phyloP scores from a whole-genome alignment of 345 rosid species.

The Adansonia digitata region DNA sequence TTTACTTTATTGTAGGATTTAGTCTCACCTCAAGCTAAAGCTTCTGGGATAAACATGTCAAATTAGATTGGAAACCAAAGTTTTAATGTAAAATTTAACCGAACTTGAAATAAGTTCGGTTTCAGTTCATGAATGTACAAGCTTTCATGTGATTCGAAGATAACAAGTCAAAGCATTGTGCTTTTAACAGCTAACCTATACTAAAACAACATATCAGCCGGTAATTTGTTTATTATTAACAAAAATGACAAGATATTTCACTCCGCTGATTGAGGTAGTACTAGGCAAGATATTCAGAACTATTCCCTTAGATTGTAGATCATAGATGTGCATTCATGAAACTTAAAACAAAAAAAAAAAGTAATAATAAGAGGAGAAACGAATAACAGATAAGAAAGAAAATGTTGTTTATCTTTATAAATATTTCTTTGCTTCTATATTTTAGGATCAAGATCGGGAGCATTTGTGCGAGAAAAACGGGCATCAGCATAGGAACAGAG shows the following conservation, averaged over 20 bases:
- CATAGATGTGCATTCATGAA: no score
- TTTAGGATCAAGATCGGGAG: slow-evolving; percentile 54
- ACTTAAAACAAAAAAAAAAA: no score
- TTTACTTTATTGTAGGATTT: not conserved
- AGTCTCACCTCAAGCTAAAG: not conserved
- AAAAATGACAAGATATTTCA: not conserved
- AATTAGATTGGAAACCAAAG: not conserved
- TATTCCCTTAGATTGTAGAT: not conserved
- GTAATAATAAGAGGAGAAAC: no score
- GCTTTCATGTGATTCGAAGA: not conserved
- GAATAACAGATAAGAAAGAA: no score
- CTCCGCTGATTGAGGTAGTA: not conserved
- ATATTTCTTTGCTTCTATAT: not conserved
- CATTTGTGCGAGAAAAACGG: slow-evolving; percentile 52
- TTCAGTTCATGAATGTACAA: not conserved
- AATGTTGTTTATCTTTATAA: not conserved
- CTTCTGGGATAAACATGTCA: not conserved
- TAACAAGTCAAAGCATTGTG: not conserved
- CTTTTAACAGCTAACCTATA: not conserved
- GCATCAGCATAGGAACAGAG: slow-evolving; percentile 40
- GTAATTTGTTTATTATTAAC: not conserved
- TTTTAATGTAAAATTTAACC: not conserved
- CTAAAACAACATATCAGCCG: not conserved
- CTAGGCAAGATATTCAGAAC: not conserved
- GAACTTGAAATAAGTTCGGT: not conserved